phyloP scores from a whole-genome alignment of 306 rosid genomes.

The Ziziphus jujuba region DNA sequence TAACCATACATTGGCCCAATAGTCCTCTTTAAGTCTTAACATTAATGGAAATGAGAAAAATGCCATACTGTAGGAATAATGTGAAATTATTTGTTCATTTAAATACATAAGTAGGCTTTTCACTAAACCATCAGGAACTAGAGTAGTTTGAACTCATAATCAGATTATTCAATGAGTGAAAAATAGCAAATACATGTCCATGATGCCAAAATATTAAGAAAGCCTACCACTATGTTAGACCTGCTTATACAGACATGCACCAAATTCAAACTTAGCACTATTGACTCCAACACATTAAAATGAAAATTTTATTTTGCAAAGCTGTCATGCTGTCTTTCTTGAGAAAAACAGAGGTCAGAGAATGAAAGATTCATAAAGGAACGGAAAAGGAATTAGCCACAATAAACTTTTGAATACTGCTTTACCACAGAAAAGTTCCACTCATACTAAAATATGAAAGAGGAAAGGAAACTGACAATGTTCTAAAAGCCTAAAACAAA shows the following conservation, averaged over 20 bases:
- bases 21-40: too few relatives aligned
- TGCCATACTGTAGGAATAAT: too few relatives aligned
- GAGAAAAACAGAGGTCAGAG: background rate
- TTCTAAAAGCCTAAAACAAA: conserved; percentile 8
- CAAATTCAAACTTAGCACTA: background rate
- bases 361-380: background rate
- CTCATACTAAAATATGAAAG: background rate
- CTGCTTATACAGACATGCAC: background rate
- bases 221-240: background rate
- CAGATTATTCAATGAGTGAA: too few relatives aligned
- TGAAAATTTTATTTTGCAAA: background rate
- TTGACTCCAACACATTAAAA: background rate
- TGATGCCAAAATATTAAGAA: background rate
- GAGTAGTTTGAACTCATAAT: too few relatives aligned
- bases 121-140: too few relatives aligned
- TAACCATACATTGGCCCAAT: too few relatives aligned
- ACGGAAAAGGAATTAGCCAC: background rate
- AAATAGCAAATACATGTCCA: too few relatives aligned
- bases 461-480: conserved; percentile 3
- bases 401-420: background rate
- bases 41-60: too few relatives aligned
- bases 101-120: too few relatives aligned
- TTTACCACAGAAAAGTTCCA: background rate
- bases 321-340: background rate
- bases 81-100: too few relatives aligned